Evolutionary conservation across 1,139 yeast species (phyloP).

Genomic region (Kluyveromyces sp.): DNA sequence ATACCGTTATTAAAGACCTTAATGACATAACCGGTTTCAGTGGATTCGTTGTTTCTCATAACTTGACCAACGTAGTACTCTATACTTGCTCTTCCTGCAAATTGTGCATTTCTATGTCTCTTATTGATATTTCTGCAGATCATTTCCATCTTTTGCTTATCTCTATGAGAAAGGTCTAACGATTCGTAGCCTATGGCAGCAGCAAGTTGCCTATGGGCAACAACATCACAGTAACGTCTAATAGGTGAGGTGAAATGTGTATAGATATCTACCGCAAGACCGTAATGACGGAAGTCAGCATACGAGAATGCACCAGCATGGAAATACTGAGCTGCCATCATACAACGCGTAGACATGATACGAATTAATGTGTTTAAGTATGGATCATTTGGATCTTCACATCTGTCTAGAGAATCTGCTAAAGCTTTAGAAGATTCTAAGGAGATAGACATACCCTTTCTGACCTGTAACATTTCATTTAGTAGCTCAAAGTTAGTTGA

Average conservation of each 20-base stretch:
- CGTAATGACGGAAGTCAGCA: slow-evolving; percentile 95
- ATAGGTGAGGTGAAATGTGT: slow-evolving; percentile 99
- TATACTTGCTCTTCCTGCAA: slow-evolving; percentile 96
- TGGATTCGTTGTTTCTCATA: slow-evolving; percentile 63
- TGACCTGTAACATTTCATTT: slow-evolving; percentile 81
- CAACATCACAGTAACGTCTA: slow-evolving; percentile 95
- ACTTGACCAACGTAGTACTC: slow-evolving; percentile 98
- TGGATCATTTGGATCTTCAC: slow-evolving; percentile 73
- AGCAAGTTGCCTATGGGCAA: slow-evolving; percentile 94
- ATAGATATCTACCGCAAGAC: slow-evolving; percentile 93
- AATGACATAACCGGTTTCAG: slow-evolving; percentile 87
- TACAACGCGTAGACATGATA: slow-evolving; percentile 96
- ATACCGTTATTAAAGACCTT: slow-evolving; percentile 92
- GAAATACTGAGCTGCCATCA: slow-evolving; percentile 99
- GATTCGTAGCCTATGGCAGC: slow-evolving; percentile 94
- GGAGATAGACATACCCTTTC: slow-evolving; percentile 72
- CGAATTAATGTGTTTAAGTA: slow-evolving; percentile 90
- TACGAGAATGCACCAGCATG: slow-evolving; percentile 88
- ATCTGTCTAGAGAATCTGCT: slow-evolving; percentile 88
- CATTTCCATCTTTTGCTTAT: slow-evolving; percentile 81
- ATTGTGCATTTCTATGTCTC: slow-evolving; percentile 96
- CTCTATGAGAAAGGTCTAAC: slow-evolving; percentile 74
- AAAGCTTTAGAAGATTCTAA: slow-evolving; percentile 82
- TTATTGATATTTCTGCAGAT: slow-evolving; percentile 85
- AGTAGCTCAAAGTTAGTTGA: slow-evolving; percentile 82